These are phyloP conservation scores for Globisporangium radiosum DNA, from an alignment of 352 stramenopile species.

Conservation along the genomic window DNA sequence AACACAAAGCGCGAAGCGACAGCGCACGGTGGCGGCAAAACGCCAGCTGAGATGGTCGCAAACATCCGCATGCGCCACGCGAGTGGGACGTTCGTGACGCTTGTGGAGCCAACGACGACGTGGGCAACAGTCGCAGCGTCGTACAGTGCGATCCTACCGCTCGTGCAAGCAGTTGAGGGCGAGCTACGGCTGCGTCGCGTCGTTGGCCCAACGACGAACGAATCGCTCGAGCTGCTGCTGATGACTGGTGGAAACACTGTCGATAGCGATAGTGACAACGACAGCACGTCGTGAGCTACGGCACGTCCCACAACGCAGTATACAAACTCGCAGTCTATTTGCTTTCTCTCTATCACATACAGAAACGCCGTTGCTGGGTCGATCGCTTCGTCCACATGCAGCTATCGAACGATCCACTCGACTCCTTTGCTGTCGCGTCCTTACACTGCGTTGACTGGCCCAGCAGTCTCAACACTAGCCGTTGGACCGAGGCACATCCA, in stretches of 20 bases:
- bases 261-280: neutral
- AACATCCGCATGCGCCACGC: conserved; percentile 87
- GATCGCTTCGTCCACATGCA: too few relatives aligned
- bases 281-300: neutral
- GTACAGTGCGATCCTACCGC: conserved; percentile 31
- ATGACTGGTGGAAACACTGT: conserved; percentile 15
- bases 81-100: conserved; percentile 70
- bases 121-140: conserved; percentile 40
- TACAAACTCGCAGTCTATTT: neutral
- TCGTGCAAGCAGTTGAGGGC: conserved; percentile 34
- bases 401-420: neutral
- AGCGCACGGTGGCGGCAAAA: conserved; percentile 65
- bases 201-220: conserved; percentile 38
- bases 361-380: neutral
- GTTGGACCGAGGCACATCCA: conserved; percentile 70
- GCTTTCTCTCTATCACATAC: neutral
- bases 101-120: conserved; percentile 41
- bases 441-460: neutral
- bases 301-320: neutral
- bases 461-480: neutral
- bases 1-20: conserved; percentile 50
- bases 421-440: neutral
- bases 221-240: conserved; percentile 34
- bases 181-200: conserved; percentile 54
- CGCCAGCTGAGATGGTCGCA: conserved; percentile 66